These are phyloP conservation scores for Penicillium manginii DNA, from an alignment of 495 filamentous ascomycete species.

Conservation along the genomic window DNA sequence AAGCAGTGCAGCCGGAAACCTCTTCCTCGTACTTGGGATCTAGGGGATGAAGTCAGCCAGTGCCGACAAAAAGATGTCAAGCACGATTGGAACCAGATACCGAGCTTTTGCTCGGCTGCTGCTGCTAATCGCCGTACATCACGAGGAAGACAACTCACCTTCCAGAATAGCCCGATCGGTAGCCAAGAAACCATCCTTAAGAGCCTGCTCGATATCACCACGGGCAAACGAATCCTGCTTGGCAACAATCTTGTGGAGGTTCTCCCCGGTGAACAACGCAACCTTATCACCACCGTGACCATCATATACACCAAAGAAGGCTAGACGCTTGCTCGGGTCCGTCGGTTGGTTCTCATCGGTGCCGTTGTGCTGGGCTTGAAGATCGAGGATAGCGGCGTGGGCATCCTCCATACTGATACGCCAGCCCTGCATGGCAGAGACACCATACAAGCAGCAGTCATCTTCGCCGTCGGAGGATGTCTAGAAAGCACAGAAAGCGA, in stretches of 20 bases:
- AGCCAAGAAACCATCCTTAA: conserved; percentile 96
- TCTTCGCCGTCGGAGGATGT: conserved; percentile 86
- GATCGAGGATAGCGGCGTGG: conserved; percentile 85
- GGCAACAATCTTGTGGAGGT: conserved; percentile 90
- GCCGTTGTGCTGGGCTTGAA: conserved; percentile 65
- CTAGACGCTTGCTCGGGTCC: conserved; percentile 69
- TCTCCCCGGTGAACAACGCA: conserved; percentile 86
- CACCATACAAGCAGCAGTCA: conserved; percentile 88
- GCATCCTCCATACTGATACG: conserved; percentile 99
- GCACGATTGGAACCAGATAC: no score
- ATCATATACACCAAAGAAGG: conserved; percentile 98
- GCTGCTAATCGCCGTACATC: background rate
- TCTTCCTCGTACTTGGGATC: conserved; percentile 97
- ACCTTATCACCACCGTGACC: conserved; percentile 98
- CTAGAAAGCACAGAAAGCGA: conserved; percentile 48
- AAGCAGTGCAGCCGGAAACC: conserved; percentile 95
- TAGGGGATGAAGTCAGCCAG: conserved; percentile 37
- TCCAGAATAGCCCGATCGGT: conserved; percentile 95
- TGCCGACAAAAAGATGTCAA: background rate
- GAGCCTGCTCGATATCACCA: conserved; percentile 89
- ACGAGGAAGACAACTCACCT: conserved; percentile 57
- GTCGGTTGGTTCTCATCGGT: conserved; percentile 63
- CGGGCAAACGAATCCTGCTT: conserved; percentile 92
- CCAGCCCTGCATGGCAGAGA: conserved; percentile 99
- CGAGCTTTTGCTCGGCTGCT: no score